These are phyloP conservation scores for Peronosclerospora sorghi DNA, from an alignment of 352 stramenopile genomes.

Conservation along the genomic window DNA sequence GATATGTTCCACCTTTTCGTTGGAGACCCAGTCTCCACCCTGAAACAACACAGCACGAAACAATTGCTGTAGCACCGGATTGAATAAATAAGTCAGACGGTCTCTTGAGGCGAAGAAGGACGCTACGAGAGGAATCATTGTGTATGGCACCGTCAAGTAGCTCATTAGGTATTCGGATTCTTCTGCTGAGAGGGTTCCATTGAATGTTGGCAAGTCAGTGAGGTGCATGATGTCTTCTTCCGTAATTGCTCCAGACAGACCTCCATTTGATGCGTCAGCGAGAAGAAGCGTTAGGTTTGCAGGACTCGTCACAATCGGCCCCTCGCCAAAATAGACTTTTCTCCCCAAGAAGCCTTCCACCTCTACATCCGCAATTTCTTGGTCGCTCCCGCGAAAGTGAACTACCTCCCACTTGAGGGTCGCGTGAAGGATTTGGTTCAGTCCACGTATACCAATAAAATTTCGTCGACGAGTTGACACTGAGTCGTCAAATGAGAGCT, in stretches of 20 bases:
- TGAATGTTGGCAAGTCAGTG: constrained; percentile 93
- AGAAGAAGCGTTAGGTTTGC: constrained; percentile 51
- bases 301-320: constrained; percentile 70
- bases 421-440: constrained; percentile 54
- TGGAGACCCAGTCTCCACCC: constrained; percentile 71
- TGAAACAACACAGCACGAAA: constrained; percentile 86
- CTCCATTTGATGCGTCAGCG: constrained; percentile 21
- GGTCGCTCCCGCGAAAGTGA: constrained; percentile 79
- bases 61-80: constrained; percentile 67
- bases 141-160: constrained; percentile 98
- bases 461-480: constrained; percentile 57
- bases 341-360: constrained; percentile 81
- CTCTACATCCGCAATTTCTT: constrained; percentile 85
- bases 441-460: constrained; percentile 64
- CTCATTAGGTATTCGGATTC: constrained; percentile 97
- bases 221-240: constrained; percentile 98
- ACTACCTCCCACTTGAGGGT: constrained; percentile 79
- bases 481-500: constrained; percentile 82
- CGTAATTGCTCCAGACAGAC: constrained; percentile 51
- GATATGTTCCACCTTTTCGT: constrained; percentile 52
- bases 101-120: constrained; percentile 94
- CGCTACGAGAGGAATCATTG: constrained; percentile 94
- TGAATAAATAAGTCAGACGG: constrained; percentile 84
- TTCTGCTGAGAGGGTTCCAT: constrained; percentile 90
- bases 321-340: constrained; percentile 83